Conservation (phyloP, 169 alveolate genomes). For the Plasmodium vivax region DNA sequence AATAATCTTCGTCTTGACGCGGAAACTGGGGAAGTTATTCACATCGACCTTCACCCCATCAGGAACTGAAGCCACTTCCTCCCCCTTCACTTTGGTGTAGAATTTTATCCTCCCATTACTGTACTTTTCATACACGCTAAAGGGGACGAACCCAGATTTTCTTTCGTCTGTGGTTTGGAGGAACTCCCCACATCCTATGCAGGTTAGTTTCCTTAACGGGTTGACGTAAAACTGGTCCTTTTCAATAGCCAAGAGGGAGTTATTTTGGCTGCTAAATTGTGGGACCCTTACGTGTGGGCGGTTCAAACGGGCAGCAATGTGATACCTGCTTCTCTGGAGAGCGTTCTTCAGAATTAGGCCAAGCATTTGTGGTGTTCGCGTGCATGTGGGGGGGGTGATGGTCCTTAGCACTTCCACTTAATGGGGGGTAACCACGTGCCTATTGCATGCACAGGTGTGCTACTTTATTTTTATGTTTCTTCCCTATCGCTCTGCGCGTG, state of each 20-base stretch:
- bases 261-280: not conserved
- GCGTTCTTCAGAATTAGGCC: not conserved
- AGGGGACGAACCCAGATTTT: slow-evolving; percentile 82
- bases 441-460: not conserved
- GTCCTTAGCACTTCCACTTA: not conserved
- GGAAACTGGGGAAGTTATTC: slow-evolving; percentile 76
- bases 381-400: not conserved
- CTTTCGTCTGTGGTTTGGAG: slow-evolving; percentile 79
- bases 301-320: not conserved
- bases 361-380: not conserved
- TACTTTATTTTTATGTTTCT: not conserved
- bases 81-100: slow-evolving; percentile 82
- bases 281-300: not conserved
- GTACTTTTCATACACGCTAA: slow-evolving; percentile 69
- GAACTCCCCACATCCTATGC: slow-evolving; percentile 85
- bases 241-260: slow-evolving; percentile 18
- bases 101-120: slow-evolving; percentile 76
- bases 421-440: not conserved
- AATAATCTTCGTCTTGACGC: slow-evolving; percentile 78
- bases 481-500: not conserved
- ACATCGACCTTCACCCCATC: slow-evolving; percentile 84
- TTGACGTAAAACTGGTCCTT: slow-evolving; percentile 63
- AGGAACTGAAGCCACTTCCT: slow-evolving; percentile 80
- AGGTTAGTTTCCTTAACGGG: slow-evolving; percentile 57
- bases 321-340: not conserved